These are phyloP conservation scores for Apiospora rasikravindrae DNA, from an alignment of 2,329 filamentous ascomycete species.

Conservation along the genomic window DNA sequence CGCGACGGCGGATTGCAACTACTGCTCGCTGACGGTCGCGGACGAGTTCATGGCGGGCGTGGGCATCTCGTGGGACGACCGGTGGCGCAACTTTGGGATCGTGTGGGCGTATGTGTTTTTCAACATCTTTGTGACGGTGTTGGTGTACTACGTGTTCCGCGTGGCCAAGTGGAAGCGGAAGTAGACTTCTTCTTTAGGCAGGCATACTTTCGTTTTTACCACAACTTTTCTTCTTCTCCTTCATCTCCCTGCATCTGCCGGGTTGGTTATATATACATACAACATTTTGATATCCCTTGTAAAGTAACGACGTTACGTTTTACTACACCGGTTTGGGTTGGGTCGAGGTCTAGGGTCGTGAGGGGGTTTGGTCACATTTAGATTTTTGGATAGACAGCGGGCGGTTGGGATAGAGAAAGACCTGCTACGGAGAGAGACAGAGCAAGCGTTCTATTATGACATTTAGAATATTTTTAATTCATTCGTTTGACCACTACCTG, in stretches of 20 bases:
- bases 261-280: not conserved
- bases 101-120: constrained; percentile 64
- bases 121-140: constrained; percentile 60
- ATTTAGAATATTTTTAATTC: not conserved
- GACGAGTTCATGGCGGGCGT: constrained; percentile 56
- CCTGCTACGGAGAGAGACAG: not conserved
- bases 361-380: not conserved
- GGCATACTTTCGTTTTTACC: not conserved
- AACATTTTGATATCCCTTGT: not conserved
- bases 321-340: not conserved
- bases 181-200: not conserved
- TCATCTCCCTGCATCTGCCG: too few species aligned
- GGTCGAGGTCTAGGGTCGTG: not conserved
- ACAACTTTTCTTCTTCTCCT: not conserved
- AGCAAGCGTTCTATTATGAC: not conserved
- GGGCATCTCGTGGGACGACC: constrained; percentile 58
- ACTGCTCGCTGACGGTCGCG: constrained; percentile 57
- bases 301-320: constrained; percentile 3
- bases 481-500: not conserved
- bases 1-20: constrained; percentile 59
- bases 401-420: not conserved
- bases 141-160: constrained; percentile 60
- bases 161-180: constrained; percentile 45
- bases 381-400: not conserved
- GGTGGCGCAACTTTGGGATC: constrained; percentile 74